phyloP scores from a whole-genome alignment of 2,329 filamentous ascomycete species.

The Cercospora beticola region DNA sequence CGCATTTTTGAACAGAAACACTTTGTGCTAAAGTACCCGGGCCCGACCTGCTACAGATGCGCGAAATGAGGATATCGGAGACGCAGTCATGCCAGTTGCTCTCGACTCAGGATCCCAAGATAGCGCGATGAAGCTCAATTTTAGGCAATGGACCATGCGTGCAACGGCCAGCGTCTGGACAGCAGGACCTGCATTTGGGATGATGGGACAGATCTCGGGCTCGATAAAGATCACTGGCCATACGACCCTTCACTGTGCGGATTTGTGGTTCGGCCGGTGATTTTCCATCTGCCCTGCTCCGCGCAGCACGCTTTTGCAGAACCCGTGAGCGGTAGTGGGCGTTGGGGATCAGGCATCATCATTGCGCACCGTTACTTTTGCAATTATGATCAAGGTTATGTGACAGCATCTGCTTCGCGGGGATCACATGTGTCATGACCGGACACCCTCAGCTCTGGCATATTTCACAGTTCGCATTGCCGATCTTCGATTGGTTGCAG shows the following conservation, averaged over 20 bases:
- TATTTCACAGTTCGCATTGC: background rate
- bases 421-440: background rate
- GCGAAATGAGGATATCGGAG: background rate
- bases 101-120: background rate
- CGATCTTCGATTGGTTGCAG: background rate
- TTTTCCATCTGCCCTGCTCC: background rate
- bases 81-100: background rate
- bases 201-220: background rate
- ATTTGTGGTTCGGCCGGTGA: background rate
- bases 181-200: background rate
- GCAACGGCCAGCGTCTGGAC: background rate
- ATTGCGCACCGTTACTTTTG: background rate
- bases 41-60: background rate
- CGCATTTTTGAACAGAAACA: background rate
- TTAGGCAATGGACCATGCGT: background rate
- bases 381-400: background rate
- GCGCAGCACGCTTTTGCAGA: background rate
- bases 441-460: background rate
- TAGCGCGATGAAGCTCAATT: background rate
- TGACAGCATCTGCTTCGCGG: background rate
- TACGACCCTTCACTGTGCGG: background rate
- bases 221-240: background rate
- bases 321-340: background rate
- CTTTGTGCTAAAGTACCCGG: background rate
- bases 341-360: background rate